Base-by-base conservation (phyloP, 2,329 filamentous ascomycete species). In the Alternaria arbusti region DNA sequence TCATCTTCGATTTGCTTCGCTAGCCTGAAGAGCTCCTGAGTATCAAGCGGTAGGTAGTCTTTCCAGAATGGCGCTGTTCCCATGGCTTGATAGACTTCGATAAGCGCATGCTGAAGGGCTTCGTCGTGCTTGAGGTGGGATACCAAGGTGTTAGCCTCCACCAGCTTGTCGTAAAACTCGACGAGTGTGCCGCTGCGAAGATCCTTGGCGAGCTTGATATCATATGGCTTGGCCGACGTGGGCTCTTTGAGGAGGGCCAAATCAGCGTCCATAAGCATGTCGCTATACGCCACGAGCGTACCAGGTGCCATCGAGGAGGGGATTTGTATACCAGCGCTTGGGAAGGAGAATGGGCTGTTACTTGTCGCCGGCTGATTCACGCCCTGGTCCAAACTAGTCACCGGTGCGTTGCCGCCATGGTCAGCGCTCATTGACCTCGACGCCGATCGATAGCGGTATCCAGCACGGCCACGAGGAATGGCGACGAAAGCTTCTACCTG, bases 251-350 rank as follows among this genome's bases (percentile, higher is more conserved):
- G 36, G 9, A 40, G 2, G 9, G 36, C 36, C 36, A 40, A 3
- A 40, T 40, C 36, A 5, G 15, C 36, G 4, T 40, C 36, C 36
- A 40, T 40, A 5, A 40, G 36, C 36, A 40, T 40, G 1, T 40
- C 36, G 36, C 36, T 40, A 11, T 40, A 40, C 36, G 36, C 36
- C 36, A 17, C 36, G 2, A 40, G 36, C 36, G 36, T 0, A 11
- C 9, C 8, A 40, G 9, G 36, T 40, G 36, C 9, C 9, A 11
- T 17, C 36, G 36, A 40, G 36, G 5, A 40, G 36, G 5, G 1
- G 1, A 11, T 6, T 1, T 0, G 36, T 11, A n/a, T 17, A 3
- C 0, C n/a, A 40, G 15, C n/a, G 8, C n/a, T 40, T 8, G n/a
- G 36, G 36, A 40, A 40, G 2, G n/a, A 40, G 15, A 40, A 17